Conservation (phyloP, 1,139 yeast genomes). For the Candida mesenterica region DNA sequence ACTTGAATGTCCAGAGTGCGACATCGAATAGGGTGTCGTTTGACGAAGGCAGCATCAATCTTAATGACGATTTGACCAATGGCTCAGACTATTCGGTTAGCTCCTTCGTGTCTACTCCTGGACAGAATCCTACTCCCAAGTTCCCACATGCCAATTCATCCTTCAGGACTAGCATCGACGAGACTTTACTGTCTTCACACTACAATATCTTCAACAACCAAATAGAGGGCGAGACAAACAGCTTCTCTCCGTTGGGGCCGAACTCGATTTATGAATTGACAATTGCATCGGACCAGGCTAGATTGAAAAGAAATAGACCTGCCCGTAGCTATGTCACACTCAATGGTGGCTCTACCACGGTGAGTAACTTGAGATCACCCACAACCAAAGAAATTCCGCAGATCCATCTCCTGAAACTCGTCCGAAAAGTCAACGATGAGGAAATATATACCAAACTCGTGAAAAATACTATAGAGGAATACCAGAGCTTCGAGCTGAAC, state of each 20-base stretch:
- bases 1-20: not conserved
- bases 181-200: slow-evolving; percentile 31
- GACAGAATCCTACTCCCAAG: slow-evolving; percentile 12
- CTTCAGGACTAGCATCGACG: slow-evolving; percentile 38
- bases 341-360: slow-evolving; percentile 41
- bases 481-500: slow-evolving; percentile 51
- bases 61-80: slow-evolving; percentile 40
- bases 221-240: slow-evolving; percentile 18
- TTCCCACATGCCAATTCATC: slow-evolving; percentile 25
- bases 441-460: slow-evolving; percentile 45
- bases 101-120: slow-evolving; percentile 17
- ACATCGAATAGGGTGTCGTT: not conserved
- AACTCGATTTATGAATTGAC: slow-evolving; percentile 77
- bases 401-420: slow-evolving; percentile 59
- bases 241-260: slow-evolving; percentile 69
- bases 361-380: slow-evolving; percentile 60
- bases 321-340: slow-evolving; percentile 35
- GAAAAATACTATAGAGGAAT: slow-evolving; percentile 50
- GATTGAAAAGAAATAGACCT: slow-evolving; percentile 33
- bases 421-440: slow-evolving; percentile 48
- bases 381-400: slow-evolving; percentile 84
- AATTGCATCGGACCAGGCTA: slow-evolving; percentile 52
- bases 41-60: slow-evolving; percentile 29
- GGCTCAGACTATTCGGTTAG: slow-evolving; percentile 26
- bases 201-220: slow-evolving; percentile 26